Conservation (phyloP, 2,329 filamentous ascomycete genomes). For the Lecanoromycetidae sp. region DNA sequence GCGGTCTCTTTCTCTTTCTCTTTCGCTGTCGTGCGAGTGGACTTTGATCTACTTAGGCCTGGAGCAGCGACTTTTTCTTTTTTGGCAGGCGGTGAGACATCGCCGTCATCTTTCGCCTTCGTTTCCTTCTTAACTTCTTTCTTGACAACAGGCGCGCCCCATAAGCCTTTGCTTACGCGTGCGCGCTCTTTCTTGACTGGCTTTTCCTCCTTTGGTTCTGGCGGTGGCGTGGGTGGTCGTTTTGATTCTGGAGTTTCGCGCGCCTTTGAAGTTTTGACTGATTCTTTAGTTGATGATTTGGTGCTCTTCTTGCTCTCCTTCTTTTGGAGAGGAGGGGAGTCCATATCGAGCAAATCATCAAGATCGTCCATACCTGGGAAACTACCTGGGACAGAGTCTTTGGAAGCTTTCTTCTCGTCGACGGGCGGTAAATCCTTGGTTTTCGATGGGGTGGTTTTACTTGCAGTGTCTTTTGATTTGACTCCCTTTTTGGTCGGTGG, state of each 20-base stretch:
- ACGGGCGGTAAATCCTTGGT: slow-evolving; percentile 21
- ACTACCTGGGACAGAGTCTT: slow-evolving; percentile 41
- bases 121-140: slow-evolving; percentile 41
- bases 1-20: slow-evolving; percentile 49
- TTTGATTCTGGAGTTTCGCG: slow-evolving; percentile 37
- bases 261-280: slow-evolving; percentile 31
- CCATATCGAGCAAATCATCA: slow-evolving; percentile 41
- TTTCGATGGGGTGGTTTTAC: slow-evolving; percentile 17
- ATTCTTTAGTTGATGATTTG: slow-evolving; percentile 20
- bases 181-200: slow-evolving; percentile 61
- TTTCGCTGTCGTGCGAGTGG: slow-evolving; percentile 39
- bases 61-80: slow-evolving; percentile 33
- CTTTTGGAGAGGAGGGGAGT: slow-evolving; percentile 28
- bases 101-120: slow-evolving; percentile 27
- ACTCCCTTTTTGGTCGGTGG: slow-evolving; percentile 21
- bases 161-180: slow-evolving; percentile 65
- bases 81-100: slow-evolving; percentile 23
- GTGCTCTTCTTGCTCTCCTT: slow-evolving; percentile 27
- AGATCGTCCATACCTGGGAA: slow-evolving; percentile 41
- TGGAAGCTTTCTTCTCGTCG: slow-evolving; percentile 28
- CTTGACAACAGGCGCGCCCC: slow-evolving; percentile 45
- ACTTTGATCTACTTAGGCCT: slow-evolving; percentile 43
- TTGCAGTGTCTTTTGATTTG: slow-evolving; percentile 26
- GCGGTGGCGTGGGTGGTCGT: slow-evolving; percentile 38
- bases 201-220: slow-evolving; percentile 42